Evolutionary conservation across 2,329 filamentous ascomycete species (phyloP), one percentile per base, ranked within the genome.

Genomic region (Diaporthe destruens): DNA sequence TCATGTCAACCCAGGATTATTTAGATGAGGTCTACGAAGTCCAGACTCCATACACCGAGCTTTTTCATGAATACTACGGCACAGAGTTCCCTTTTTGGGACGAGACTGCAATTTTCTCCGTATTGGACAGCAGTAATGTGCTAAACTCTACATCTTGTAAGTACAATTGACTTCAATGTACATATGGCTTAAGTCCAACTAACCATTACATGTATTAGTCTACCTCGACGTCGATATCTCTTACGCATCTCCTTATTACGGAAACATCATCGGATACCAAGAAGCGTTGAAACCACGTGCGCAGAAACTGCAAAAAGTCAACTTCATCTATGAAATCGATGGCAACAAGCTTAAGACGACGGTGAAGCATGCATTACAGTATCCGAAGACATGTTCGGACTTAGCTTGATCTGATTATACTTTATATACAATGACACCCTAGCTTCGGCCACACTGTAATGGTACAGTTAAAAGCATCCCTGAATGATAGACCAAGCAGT

Each of bases 351-450:
- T 87, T 78, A 73, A 80, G 74, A 78, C 78, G 25, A 84, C 86
- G 77, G 69, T 76, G 44, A 77, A 76, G 69, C 67, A 73, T 36
- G 72, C 76, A 8, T 36, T 77, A 75, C 80, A 73, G 83, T 84
- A 70, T 81, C 85, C 76, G 84, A 87, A 75, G 78, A 86, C 75
- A 79, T 92, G 74, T 83, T 59, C 53, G 16, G 68, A 74, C 44
- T 54, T 74, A 16, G 63, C 20, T 18, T 74, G 65, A 36, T n/a
- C 3, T 32, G 3, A 16, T 36, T 20, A 5, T 6, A 5, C 8
- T 2, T 16, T 34, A 2, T 25, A 49, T 18, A 63, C 23, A 9
- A 49, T 32, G 34, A 20, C 23, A 20, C 23, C 36, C 12, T 12
- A 12, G 11, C 3, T 39, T 39, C 29, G 29, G 29, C 29, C 29